Evolutionary conservation across 202 grass and related monocot species (phyloP).

Genomic region (Setaria viridis): DNA sequence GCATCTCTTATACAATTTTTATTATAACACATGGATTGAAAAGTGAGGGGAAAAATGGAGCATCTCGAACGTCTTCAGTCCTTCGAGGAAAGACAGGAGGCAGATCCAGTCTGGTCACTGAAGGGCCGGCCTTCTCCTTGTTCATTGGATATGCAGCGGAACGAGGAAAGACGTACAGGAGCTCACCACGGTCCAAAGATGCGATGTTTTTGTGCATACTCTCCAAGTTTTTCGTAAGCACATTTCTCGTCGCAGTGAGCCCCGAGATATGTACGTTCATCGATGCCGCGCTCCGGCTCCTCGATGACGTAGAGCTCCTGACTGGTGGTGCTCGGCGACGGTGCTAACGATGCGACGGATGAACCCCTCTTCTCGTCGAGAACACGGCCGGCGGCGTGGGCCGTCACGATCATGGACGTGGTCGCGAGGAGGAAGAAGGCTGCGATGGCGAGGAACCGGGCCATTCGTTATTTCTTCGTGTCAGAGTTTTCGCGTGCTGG

Average conservation of each 20-base stretch:
- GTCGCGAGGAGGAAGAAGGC: not conserved
- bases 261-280: not conserved
- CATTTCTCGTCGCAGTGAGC: not conserved
- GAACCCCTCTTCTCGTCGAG: not conserved
- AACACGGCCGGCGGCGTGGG: not conserved
- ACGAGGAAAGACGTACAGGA: not conserved
- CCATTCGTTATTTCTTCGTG: not conserved
- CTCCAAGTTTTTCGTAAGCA: not conserved
- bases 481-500: not conserved
- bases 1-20: not conserved
- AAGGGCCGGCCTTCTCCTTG: not conserved
- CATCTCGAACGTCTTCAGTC: too few species aligned
- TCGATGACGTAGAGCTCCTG: not conserved
- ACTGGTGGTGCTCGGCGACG: not conserved
- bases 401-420: not conserved
- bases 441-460: not conserved
- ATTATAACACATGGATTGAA: not conserved
- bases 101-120: not conserved
- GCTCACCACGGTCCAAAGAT: not conserved
- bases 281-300: not conserved
- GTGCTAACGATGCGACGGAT: not conserved
- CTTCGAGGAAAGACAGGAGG: too few species aligned
- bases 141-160: not conserved
- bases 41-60: not conserved
- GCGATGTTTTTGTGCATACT: not conserved